Conservation (phyloP, 306 rosid genomes). For the Rosa rugosa region DNA sequence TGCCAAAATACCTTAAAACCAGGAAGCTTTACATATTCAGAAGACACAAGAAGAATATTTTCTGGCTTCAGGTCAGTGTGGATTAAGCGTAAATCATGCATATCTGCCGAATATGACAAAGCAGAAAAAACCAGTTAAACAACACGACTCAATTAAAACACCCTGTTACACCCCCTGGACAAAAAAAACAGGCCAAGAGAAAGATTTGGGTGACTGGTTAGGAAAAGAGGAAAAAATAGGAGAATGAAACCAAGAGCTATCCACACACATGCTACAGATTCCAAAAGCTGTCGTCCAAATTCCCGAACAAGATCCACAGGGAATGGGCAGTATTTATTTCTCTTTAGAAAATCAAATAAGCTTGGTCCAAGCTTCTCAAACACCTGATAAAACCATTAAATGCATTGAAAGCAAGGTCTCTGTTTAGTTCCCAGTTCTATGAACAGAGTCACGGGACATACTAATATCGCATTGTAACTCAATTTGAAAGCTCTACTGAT, state of each 20-base stretch:
- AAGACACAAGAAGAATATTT: conserved; percentile 94
- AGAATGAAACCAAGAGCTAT: conserved; percentile 56
- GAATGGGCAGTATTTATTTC: conserved; percentile 96
- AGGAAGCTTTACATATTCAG: conserved; percentile 89
- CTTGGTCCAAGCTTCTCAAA: conserved; percentile 99
- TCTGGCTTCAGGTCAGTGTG: conserved; percentile 99
- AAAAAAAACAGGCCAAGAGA: conserved; percentile 44
- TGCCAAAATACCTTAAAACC: conserved; percentile 68
- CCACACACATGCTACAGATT: conserved; percentile 98
- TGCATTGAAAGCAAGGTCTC: conserved; percentile 67
- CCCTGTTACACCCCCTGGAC: conserved; percentile 38
- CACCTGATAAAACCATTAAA: conserved; percentile 94
- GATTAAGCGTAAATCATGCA: conserved; percentile 84
- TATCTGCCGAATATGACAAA: conserved; percentile 67
- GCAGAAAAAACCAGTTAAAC: conserved; percentile 36
- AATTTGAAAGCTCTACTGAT: conserved; percentile 16
- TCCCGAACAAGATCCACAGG: conserved; percentile 99
- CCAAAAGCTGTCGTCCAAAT: conserved; percentile 99
- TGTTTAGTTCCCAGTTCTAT: conserved; percentile 62
- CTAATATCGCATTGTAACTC: conserved; percentile 31
- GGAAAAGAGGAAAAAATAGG: conserved; percentile 25
- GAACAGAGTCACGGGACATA: conserved; percentile 44
- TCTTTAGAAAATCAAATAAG: conserved; percentile 98
- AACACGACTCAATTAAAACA: conserved; percentile 30
- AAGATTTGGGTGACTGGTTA: conserved; percentile 34